Percentiles rank a stretch among this genome's conserved stretches.
Conservation (phyloP, 805 yeast species). For the Candida corydali region DNA sequence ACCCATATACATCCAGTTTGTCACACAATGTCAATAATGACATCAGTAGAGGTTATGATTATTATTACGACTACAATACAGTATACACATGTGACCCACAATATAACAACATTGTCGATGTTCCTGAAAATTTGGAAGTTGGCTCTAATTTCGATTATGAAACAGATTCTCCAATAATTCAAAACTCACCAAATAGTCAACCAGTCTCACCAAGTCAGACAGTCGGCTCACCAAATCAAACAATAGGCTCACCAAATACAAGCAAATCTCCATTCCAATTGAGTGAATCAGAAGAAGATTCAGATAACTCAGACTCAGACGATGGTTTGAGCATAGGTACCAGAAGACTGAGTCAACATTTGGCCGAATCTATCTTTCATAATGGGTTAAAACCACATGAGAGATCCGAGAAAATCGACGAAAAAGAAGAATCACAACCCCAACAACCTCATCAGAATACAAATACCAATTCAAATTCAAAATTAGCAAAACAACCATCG, state of each 20-base stretch:
- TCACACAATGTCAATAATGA: slow-evolving; percentile 70
- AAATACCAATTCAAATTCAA: slow-evolving; percentile 19
- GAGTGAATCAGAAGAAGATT: slow-evolving; percentile 3
- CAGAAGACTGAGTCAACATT: slow-evolving; percentile 36
- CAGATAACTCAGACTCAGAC: slow-evolving; percentile 17
- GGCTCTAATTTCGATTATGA: slow-evolving; percentile 40
- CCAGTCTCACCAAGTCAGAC: slow-evolving; percentile 2
- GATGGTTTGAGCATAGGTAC: slow-evolving; percentile 37
- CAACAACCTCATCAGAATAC: slow-evolving; percentile 18
- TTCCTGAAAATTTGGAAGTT: slow-evolving; percentile 41
- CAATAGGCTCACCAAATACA: neutral
- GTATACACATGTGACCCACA: slow-evolving; percentile 56
- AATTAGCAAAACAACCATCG: slow-evolving; percentile 36
- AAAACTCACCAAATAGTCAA: slow-evolving; percentile 11
- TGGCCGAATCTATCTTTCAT: slow-evolving; percentile 38
- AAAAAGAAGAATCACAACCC: slow-evolving; percentile 13
- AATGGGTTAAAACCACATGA: slow-evolving; percentile 12
- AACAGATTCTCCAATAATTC: slow-evolving; percentile 26
- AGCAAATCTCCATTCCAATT: slow-evolving; percentile 7
- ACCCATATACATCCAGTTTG: slow-evolving; percentile 47
- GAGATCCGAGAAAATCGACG: neutral
- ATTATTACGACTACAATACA: slow-evolving; percentile 74
- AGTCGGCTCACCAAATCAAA: slow-evolving; percentile 2
- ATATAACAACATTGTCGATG: slow-evolving; percentile 34
- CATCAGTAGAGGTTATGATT: slow-evolving; percentile 64